Base-by-base conservation (phyloP, 2,329 filamentous ascomycete genomes). In the Chaetothyriales sp. region DNA sequence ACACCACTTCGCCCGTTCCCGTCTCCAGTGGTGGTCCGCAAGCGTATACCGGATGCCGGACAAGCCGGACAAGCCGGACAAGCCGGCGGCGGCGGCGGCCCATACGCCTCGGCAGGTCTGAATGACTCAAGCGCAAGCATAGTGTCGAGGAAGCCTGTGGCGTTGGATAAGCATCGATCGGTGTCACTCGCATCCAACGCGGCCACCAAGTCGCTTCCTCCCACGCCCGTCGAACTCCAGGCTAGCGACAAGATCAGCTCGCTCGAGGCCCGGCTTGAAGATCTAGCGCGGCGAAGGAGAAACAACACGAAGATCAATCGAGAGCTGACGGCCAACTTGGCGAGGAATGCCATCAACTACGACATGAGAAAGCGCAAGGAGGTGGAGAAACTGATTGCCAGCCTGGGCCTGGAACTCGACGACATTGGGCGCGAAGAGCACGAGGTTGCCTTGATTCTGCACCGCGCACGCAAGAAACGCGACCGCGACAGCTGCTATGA, bases 311-410 rank as follows among this genome's bases (percentile, higher is more conserved):
- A 75, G 20, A 80, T 83, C 55, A 86, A 92, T 64, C 73, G 77
- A 56, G 85, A 90, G 65, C 82, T 90, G 73, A 87, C 82, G 53
- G 81, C 87, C 65, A 75, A 89, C 53, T 85, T 89, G 73, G 84
- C 85, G 43, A 80, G 76, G 37, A 82, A 86, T 56, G 73, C 87
- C 43, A 71, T 85, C 62, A 78, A 81, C 28, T 83, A 82, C 60
- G 75, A 80, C 7, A 77, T 84, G 48, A 81, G 86, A 59, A 75
- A 74, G 50, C 68, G 73, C 43, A 70, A 73, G 20, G 71, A 74
- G 53, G 76, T 78, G 56, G 77, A 77, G 63, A 71, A 68, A 61
- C 87, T 85, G 63, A 80, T 92, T 0, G 78, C 82, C 57, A 74
- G 71, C 19, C 71, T 89, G 49, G 76, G 77, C 53, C 68, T 69